Percentiles rank a stretch among this genome's conserved stretches.
Conservation (phyloP, 2,329 filamentous ascomycete genomes). For the Ilyonectria mors-panacis region DNA sequence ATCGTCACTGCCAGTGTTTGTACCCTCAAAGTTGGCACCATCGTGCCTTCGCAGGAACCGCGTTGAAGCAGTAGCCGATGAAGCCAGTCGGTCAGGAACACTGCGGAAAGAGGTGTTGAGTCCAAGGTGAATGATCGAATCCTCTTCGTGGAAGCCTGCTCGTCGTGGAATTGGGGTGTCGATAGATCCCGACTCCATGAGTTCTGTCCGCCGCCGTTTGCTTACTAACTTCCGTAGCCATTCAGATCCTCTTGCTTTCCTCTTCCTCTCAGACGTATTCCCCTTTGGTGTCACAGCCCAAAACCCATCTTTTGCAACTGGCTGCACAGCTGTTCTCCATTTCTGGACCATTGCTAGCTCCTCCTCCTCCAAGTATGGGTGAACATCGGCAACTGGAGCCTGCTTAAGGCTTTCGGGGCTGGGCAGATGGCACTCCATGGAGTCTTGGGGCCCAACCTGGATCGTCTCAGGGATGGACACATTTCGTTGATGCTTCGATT, state of each 20-base stretch:
- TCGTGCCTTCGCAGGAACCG: conserved; percentile 1
- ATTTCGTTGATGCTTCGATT: conserved; percentile 32
- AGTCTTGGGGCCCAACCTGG: conserved; percentile 30
- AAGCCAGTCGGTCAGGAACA: conserved; percentile 36
- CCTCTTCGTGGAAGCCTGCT: conserved; percentile 7
- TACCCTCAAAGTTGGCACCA: not conserved
- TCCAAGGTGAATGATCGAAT: not conserved
- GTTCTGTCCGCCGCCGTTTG: conserved; percentile 49
- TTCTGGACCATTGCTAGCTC: conserved; percentile 51
- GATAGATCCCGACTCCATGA: conserved; percentile 40
- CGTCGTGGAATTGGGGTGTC: conserved; percentile 39
- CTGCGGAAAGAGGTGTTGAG: conserved; percentile 41
- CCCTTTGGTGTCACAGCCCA: conserved; percentile 41
- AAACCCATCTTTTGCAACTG: conserved; percentile 36
- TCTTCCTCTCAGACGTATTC: conserved; percentile 41
- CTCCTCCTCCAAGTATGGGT: conserved; percentile 51
- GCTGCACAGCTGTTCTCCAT: conserved; percentile 51
- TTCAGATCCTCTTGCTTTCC: conserved; percentile 46
- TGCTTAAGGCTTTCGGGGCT: conserved; percentile 59
- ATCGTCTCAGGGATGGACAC: conserved; percentile 37
- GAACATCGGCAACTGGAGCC: conserved; percentile 43
- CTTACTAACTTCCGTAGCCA: conserved; percentile 52
- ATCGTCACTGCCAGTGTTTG: conserved; percentile 29
- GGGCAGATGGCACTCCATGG: conserved; percentile 58
- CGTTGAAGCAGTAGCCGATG: conserved; percentile 21